phyloP scores from a whole-genome alignment of 2,329 filamentous ascomycete species.

The Phialophora expanda region DNA sequence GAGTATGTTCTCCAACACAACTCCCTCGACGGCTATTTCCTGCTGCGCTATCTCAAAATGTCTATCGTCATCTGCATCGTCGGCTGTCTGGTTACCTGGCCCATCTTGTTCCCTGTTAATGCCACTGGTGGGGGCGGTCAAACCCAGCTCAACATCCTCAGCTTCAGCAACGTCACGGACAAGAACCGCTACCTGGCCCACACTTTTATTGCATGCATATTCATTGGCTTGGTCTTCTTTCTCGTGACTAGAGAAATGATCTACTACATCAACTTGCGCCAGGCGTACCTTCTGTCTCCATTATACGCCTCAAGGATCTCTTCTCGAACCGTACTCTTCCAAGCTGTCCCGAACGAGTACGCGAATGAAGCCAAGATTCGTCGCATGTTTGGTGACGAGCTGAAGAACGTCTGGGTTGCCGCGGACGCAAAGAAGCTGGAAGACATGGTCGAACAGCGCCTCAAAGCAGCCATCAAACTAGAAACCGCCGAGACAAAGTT shows the following conservation, averaged over 20 bases:
- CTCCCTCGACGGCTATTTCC: slow-evolving; percentile 89
- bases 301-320: slow-evolving; percentile 84
- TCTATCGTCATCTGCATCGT: slow-evolving; percentile 78
- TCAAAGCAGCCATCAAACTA: slow-evolving; percentile 78
- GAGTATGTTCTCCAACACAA: slow-evolving; percentile 85
- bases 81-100: slow-evolving; percentile 83
- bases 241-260: slow-evolving; percentile 86
- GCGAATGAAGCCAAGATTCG: slow-evolving; percentile 77
- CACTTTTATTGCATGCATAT: slow-evolving; percentile 78
- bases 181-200: slow-evolving; percentile 79
- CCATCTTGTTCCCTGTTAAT: slow-evolving; percentile 86
- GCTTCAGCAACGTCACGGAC: slow-evolving; percentile 75
- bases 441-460: slow-evolving; percentile 79
- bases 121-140: slow-evolving; percentile 73
- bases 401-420: slow-evolving; percentile 83
- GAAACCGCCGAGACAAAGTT: slow-evolving; percentile 87
- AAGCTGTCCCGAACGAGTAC: slow-evolving; percentile 79
- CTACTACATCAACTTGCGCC: slow-evolving; percentile 89
- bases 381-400: slow-evolving; percentile 79
- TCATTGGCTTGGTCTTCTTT: slow-evolving; percentile 85
- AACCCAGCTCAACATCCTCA: slow-evolving; percentile 74
- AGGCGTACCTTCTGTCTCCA: slow-evolving; percentile 87
- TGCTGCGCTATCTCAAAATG: slow-evolving; percentile 85
- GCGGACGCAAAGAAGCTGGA: slow-evolving; percentile 78
- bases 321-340: slow-evolving; percentile 86